phyloP scores from a whole-genome alignment of 2,329 filamentous ascomycete species.

The Bipolaris bicolor region DNA sequence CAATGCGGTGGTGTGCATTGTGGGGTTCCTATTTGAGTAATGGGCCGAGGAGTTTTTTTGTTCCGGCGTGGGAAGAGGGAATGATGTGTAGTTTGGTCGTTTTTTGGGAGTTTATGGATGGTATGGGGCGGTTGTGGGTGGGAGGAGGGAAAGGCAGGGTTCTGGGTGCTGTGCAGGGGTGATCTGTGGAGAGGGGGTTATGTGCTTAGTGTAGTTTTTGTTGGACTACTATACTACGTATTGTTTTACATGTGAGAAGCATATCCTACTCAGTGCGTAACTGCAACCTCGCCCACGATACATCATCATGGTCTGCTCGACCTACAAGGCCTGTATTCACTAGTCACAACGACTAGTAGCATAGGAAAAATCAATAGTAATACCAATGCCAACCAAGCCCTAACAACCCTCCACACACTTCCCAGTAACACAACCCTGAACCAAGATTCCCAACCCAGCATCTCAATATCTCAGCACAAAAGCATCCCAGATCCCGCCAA shows the following conservation, averaged over 20 bases:
- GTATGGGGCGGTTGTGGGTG: too few species aligned
- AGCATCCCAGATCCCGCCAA: slow-evolving; percentile 13
- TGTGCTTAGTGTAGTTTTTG: too few species aligned
- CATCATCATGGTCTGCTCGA: slow-evolving; percentile 17
- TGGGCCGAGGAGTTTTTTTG: too few species aligned
- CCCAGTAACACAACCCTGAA: slow-evolving; percentile 26
- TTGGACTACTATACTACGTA: neutral
- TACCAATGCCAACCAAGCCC: slow-evolving; percentile 22
- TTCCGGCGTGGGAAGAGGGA: too few species aligned
- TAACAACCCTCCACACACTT: slow-evolving; percentile 19
- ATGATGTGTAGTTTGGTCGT: too few species aligned
- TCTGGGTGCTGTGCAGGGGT: too few species aligned
- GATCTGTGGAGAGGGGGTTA: too few species aligned
- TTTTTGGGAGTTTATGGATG: too few species aligned
- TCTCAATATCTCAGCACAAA: slow-evolving; percentile 19
- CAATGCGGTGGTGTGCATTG: slow-evolving; percentile 43
- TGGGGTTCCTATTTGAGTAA: neutral
- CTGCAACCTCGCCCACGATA: slow-evolving; percentile 16
- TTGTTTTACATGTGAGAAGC: neutral
- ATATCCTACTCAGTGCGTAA: slow-evolving; percentile 8
- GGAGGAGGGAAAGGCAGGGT: too few species aligned
- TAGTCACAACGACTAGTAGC: slow-evolving; percentile 20
- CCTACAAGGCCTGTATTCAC: slow-evolving; percentile 22
- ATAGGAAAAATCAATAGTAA: slow-evolving; percentile 34
- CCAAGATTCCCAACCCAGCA: slow-evolving; percentile 16